These are phyloP conservation scores for Uronychia binucleata DNA, from an alignment of 73 alveolate genomes.

Conservation along the genomic window DNA sequence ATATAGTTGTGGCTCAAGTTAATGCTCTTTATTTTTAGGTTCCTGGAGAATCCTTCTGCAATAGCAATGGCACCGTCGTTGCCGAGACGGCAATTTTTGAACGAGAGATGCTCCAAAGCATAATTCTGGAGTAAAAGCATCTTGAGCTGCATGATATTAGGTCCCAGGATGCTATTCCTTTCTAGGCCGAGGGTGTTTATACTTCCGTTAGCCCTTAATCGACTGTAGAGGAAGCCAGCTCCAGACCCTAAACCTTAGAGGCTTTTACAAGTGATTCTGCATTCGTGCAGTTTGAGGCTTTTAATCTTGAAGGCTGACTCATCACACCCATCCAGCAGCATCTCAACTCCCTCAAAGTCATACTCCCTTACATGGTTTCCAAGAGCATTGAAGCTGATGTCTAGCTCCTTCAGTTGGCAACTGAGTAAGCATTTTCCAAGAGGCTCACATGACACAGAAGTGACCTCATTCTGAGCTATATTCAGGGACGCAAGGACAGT, in stretches of 20 bases:
- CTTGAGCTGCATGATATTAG: background rate
- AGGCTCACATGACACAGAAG: background rate
- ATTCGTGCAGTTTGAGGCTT: background rate
- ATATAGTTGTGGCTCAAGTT: background rate
- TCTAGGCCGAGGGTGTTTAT: background rate
- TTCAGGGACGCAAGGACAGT: background rate
- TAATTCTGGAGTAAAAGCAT: background rate
- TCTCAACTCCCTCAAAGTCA: background rate
- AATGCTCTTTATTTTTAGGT: background rate
- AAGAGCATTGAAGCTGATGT: background rate
- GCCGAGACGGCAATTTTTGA: background rate
- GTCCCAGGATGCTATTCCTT: background rate
- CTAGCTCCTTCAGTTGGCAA: background rate
- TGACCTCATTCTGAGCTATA: constrained; percentile 1
- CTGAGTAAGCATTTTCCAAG: background rate
- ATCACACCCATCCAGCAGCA: background rate
- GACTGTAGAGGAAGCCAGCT: background rate
- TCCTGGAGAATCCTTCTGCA: background rate
- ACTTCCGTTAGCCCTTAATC: background rate
- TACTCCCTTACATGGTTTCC: no score
- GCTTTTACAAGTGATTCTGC: background rate
- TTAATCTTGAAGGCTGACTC: background rate
- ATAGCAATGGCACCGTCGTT: background rate
- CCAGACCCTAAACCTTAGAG: background rate
- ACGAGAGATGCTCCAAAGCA: background rate